These are phyloP conservation scores for Neofusicoccum cordaticola DNA, from an alignment of 2,329 filamentous ascomycete genomes.

Conservation along the genomic window DNA sequence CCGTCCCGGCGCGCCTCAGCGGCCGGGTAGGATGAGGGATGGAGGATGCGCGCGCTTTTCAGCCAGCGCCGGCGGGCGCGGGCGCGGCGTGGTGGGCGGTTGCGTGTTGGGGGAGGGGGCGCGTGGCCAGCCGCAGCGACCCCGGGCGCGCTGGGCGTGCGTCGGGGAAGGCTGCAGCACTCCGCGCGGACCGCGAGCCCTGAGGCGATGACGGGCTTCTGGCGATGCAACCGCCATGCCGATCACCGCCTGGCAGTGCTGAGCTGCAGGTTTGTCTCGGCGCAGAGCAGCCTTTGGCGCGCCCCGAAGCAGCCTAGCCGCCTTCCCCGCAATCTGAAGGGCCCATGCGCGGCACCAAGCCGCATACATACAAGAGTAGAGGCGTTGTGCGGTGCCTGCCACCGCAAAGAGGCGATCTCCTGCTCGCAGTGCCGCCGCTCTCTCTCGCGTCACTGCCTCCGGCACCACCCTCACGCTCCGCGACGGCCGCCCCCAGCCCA, in stretches of 20 bases:
- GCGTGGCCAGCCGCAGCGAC: slow-evolving; percentile 13
- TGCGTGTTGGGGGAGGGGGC: neutral
- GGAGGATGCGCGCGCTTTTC: neutral
- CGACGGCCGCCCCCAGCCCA: neutral
- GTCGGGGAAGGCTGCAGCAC: slow-evolving; percentile 1
- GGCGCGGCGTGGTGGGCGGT: neutral
- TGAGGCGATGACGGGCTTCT: slow-evolving; percentile 13
- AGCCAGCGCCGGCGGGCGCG: neutral
- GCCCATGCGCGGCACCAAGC: neutral
- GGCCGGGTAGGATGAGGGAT: neutral
- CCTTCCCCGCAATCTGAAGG: slow-evolving; percentile 1
- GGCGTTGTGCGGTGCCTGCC: slow-evolving; percentile 1
- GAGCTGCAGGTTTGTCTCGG: slow-evolving; percentile 14
- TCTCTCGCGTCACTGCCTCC: neutral
- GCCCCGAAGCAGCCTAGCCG: slow-evolving; percentile 6
- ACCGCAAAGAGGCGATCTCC: neutral
- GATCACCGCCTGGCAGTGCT: slow-evolving; percentile 2
- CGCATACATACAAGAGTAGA: slow-evolving; percentile 10
- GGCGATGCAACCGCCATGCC: slow-evolving; percentile 13
- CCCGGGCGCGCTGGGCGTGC: neutral
- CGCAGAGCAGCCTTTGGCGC: neutral
- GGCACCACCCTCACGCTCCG: neutral
- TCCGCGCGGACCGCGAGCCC: slow-evolving; percentile 7
- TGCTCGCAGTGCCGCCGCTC: neutral
- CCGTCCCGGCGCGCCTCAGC: neutral